Evolutionary conservation across 495 filamentous ascomycete genomes (phyloP).

Genomic region (Aspergillus ellipticus): DNA sequence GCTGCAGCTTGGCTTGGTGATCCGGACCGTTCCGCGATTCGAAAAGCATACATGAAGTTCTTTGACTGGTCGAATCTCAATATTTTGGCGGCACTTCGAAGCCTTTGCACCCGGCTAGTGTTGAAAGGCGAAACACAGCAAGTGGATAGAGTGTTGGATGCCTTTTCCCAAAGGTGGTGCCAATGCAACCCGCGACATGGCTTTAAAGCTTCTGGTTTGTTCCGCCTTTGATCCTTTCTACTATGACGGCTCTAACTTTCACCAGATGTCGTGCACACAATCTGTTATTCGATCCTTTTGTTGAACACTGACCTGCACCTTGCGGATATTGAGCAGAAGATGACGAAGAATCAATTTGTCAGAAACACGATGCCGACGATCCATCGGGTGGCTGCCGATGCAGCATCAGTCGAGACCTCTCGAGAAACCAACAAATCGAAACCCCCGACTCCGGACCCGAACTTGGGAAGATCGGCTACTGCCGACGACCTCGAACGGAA

Average conservation of each 20-base stretch:
- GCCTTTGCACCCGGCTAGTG: constrained; percentile 76
- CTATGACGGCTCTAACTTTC: neutral
- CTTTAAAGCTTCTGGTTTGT: constrained; percentile 81
- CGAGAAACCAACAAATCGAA: constrained; percentile 34
- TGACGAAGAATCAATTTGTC: constrained; percentile 90
- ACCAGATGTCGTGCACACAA: constrained; percentile 91
- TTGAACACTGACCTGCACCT: constrained; percentile 96
- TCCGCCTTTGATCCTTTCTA: neutral
- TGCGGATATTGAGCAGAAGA: constrained; percentile 91
- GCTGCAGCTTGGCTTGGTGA: constrained; percentile 89
- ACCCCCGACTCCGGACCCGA: constrained; percentile 11
- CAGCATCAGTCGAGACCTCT: constrained; percentile 61
- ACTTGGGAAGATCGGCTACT: constrained; percentile 22
- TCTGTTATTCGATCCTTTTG: constrained; percentile 91
- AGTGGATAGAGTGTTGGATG: constrained; percentile 87
- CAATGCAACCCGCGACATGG: constrained; percentile 91
- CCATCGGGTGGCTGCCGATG: constrained; percentile 67
- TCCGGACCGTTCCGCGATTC: constrained; percentile 57
- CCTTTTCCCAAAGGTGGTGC: constrained; percentile 86
- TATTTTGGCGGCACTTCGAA: constrained; percentile 73
- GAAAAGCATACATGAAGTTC: constrained; percentile 86
- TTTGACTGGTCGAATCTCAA: constrained; percentile 84
- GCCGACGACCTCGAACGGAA: constrained; percentile 19
- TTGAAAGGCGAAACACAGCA: constrained; percentile 94
- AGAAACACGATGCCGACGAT: constrained; percentile 96